Percentiles rank a stretch among this genome's conserved stretches.
phyloP scores from a whole-genome alignment of 1,284 basidiomycete species.

The Bjerkandera adusta region DNA sequence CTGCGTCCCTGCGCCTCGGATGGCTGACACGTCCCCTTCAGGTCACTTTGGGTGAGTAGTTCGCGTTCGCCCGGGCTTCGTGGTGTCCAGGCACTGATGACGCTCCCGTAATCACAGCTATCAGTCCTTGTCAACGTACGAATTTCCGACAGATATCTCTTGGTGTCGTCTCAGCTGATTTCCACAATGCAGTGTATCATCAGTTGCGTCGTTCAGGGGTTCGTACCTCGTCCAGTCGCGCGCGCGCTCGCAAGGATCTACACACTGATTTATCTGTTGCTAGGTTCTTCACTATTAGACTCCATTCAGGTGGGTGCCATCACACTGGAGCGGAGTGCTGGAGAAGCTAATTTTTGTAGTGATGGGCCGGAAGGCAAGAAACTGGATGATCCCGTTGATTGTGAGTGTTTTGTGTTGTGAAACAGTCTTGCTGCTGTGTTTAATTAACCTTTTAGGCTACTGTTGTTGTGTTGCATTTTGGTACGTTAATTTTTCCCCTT shows the following conservation, averaged over 20 bases:
- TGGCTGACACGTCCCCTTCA: neutral
- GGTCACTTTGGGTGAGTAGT: slow-evolving; percentile 15
- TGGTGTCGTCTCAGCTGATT: neutral
- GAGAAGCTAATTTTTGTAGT: slow-evolving; percentile 6
- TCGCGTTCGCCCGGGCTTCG: neutral
- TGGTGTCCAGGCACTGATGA: neutral
- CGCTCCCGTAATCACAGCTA: neutral
- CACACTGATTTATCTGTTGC: too few species aligned
- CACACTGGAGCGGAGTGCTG: too few species aligned
- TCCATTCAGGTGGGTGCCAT: too few species aligned
- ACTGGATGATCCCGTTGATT: slow-evolving; percentile 12
- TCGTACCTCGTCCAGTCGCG: slow-evolving; percentile 1
- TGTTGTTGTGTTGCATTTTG: slow-evolving; percentile 12
- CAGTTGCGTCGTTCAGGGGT: slow-evolving; percentile 15
- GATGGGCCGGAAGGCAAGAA: neutral
- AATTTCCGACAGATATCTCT: too few species aligned
- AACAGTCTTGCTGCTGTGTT: neutral
- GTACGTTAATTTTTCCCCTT: slow-evolving; percentile 3
- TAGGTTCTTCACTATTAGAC: too few species aligned
- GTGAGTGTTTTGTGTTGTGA: neutral
- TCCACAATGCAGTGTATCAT: slow-evolving; percentile 3
- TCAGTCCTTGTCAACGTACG: slow-evolving; percentile 14
- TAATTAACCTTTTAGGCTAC: neutral
- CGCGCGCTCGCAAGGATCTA: too few species aligned
- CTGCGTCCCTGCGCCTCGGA: too few species aligned